phyloP scores from a whole-genome alignment of 2,329 filamentous ascomycete genomes.

The Aspergillus sp. region DNA sequence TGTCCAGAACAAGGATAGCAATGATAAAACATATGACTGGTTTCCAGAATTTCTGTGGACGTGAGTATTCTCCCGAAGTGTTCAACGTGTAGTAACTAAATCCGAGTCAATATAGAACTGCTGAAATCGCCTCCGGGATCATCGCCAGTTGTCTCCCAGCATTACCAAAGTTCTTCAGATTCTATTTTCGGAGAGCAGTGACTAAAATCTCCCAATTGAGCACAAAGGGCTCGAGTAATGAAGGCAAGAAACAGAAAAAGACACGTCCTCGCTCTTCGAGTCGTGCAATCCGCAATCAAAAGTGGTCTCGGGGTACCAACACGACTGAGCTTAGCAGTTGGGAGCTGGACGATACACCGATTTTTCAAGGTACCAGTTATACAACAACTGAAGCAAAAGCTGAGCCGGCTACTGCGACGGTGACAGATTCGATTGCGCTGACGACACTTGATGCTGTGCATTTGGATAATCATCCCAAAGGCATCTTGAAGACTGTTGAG shows the following conservation, averaged over 20 bases:
- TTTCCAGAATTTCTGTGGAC: slow-evolving; percentile 22
- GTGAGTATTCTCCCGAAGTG: slow-evolving; percentile 7
- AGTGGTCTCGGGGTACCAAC: neutral
- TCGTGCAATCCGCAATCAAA: no score
- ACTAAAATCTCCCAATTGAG: slow-evolving; percentile 3
- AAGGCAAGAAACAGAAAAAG: neutral
- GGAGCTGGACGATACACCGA: slow-evolving; percentile 4
- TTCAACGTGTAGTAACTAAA: neutral
- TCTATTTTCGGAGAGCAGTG: slow-evolving; percentile 13
- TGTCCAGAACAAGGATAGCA: slow-evolving; percentile 9
- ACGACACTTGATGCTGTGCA: neutral
- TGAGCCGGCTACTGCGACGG: slow-evolving; percentile 1
- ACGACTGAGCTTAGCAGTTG: slow-evolving; percentile 3
- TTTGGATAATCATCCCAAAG: slow-evolving; percentile 1
- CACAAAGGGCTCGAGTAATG: neutral
- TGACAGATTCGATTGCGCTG: neutral
- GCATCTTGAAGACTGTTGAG: slow-evolving; percentile 17
- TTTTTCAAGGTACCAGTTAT: slow-evolving; percentile 7
- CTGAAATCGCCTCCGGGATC: slow-evolving; percentile 21
- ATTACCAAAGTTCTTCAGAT: slow-evolving; percentile 16
- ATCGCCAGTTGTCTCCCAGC: slow-evolving; percentile 18
- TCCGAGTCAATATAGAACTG: slow-evolving; percentile 7
- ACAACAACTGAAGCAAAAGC: slow-evolving; percentile 8
- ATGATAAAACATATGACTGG: slow-evolving; percentile 18
- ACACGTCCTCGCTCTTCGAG: neutral